These are phyloP conservation scores for Diphasiastrum complanatum DNA, from an alignment of 83 land plant genomes.

Conservation along the genomic window DNA sequence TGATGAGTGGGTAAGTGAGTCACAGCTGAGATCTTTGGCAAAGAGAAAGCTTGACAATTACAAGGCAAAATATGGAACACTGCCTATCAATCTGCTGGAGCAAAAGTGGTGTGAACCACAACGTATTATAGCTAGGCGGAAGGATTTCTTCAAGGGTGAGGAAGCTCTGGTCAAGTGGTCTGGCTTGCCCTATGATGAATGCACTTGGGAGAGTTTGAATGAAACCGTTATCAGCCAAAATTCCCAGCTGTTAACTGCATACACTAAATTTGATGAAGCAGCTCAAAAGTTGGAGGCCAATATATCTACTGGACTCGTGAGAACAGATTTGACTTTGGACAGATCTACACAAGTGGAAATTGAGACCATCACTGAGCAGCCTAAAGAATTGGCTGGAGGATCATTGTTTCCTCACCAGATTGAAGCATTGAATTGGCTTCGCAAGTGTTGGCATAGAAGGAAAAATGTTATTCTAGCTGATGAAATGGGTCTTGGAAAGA, in stretches of 20 bases:
- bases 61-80: constrained; percentile 72
- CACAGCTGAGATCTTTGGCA: constrained; percentile 55
- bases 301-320: constrained; percentile 24
- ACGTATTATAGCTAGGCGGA: constrained; percentile 55
- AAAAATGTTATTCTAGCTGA: constrained; percentile 97
- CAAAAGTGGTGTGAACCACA: constrained; percentile 82
- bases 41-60: constrained; percentile 89
- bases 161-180: constrained; percentile 91
- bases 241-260: constrained; percentile 42
- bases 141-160: constrained; percentile 20
- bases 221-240: constrained; percentile 50
- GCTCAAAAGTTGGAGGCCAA: constrained; percentile 8
- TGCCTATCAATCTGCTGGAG: constrained; percentile 53
- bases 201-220: constrained; percentile 85
- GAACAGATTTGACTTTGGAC: constrained; percentile 10
- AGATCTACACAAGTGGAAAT: constrained; percentile 40
- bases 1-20: constrained; percentile 78
- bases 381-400: constrained; percentile 79
- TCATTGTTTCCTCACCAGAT: constrained; percentile 89
- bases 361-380: constrained; percentile 67
- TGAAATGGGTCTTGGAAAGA: constrained; percentile 99
- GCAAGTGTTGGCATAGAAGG: constrained; percentile 80
- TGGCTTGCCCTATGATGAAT: constrained; percentile 87
- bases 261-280: constrained; percentile 29
- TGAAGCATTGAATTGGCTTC: constrained; percentile 95